Base-by-base conservation (phyloP, 2,329 filamentous ascomycete genomes). In the Sporothrix mexicana region DNA sequence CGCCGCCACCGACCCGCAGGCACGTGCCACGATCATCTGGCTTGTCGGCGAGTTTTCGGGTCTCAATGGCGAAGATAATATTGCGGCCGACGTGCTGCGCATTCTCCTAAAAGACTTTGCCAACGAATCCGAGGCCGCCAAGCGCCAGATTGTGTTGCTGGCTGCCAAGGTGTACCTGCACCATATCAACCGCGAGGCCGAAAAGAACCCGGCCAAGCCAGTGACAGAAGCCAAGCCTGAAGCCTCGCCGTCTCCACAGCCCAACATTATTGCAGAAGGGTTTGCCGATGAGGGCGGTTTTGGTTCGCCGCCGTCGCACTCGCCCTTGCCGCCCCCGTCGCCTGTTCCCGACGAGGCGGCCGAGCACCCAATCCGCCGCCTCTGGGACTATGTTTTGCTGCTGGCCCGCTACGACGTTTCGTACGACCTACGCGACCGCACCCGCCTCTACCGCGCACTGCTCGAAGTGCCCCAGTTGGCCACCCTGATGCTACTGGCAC, bases 111-210 rank as follows among this genome's bases (percentile, higher is more conserved):
- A 94, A 80, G 92, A 91, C 20, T 99, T 98, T 79, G 85, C 90
- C 0, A 90, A 91, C 74, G 96, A 99, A 82, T 90, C 91, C 1
- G 94, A 98, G 79, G 86, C 91, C 41, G 94, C 94, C 13, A 97
- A 97, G 80, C 87, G 94, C 73, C 96, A 99, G 80, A 97, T 98
- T 75, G 87, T 99, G 17, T 86, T 99, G 0, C 86, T 99, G 2
- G 96, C 93, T 7, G 95, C 96, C n/a, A 98, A 98, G 79, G 94
- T 98, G 1, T 98, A 98, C 79, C 87, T 98, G 17, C 94, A 98
- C 78, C 90, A 97, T 79, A 82, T 98, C 53, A 94, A 94, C 78
- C 86, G 88, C 74, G 79, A 72, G 10, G 49, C 45, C 15, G 70
- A 59, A 6, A 36, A 43, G 6, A 66, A 67, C 15, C 43, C 12